Percentiles rank a stretch among this genome's conserved stretches.
Evolutionary conservation across 805 yeast species (phyloP).

Genomic region (Saturnispora ahearnii): DNA sequence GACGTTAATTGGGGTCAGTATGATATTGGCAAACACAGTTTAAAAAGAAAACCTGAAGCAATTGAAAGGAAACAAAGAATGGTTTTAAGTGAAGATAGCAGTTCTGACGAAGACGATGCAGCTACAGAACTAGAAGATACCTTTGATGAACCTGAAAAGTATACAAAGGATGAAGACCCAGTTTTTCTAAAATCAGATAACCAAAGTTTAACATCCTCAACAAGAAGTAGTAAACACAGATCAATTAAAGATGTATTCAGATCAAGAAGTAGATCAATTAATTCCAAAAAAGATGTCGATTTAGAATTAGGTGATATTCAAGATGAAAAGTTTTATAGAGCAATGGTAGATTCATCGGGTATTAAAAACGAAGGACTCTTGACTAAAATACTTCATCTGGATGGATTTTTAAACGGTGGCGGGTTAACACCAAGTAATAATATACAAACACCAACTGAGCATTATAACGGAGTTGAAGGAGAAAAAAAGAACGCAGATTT

Average conservation of each 20-base stretch:
- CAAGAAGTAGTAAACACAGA: background rate
- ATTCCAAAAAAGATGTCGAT: constrained; percentile 3
- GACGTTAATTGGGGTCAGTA: constrained; percentile 18
- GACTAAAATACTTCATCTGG: constrained; percentile 11
- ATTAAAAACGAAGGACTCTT: constrained; percentile 4
- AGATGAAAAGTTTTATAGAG: background rate
- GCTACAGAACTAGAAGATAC: constrained; percentile 19
- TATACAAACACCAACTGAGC: background rate
- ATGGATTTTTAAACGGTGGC: constrained; percentile 13
- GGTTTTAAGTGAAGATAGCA: background rate
- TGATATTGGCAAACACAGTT: constrained; percentile 1
- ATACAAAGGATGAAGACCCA: constrained; percentile 4
- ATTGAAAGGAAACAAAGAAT: constrained; percentile 3
- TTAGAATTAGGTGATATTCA: background rate
- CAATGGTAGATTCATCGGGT: background rate
- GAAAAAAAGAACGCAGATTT: constrained; percentile 48
- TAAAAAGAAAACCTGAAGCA: constrained; percentile 7
- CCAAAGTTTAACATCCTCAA: background rate
- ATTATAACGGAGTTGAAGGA: constrained; percentile 15
- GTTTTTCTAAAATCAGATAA: background rate
- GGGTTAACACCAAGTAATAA: constrained; percentile 11
- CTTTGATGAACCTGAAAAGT: background rate
- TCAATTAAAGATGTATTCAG: constrained; percentile 7
- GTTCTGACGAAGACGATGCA: constrained; percentile 19
- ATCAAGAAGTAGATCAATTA: constrained; percentile 8